Percentiles rank a stretch among this genome's conserved stretches.
These are phyloP conservation scores for Austroboletus novae-zelandiae DNA, from an alignment of 1,284 basidiomycete species.

Conservation along the genomic window DNA sequence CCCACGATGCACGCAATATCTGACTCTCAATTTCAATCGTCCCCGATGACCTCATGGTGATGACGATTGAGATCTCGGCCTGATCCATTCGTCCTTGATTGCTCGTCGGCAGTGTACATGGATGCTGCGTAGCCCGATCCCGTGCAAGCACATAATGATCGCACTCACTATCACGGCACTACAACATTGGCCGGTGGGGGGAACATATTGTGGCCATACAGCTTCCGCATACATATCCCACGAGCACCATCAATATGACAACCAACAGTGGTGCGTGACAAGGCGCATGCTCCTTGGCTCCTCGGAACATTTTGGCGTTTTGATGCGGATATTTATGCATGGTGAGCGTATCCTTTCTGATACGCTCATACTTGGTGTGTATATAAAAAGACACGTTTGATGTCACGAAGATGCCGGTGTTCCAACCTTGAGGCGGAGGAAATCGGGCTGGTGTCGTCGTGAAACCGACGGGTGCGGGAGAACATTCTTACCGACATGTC, in stretches of 20 bases:
- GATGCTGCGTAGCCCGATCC: neutral
- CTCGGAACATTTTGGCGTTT: conserved; percentile 13
- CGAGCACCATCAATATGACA: neutral
- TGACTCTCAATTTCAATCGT: conserved; percentile 6
- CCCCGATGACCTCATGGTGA: neutral
- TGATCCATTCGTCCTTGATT: conserved; percentile 1
- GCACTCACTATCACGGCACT: neutral
- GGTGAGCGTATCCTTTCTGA: neutral
- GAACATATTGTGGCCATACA: neutral
- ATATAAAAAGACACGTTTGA: neutral
- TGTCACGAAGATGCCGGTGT: neutral
- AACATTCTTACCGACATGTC: no score
- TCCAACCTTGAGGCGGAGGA: conserved; percentile 4
- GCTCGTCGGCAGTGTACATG: neutral
- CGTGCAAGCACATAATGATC: neutral
- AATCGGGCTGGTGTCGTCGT: neutral
- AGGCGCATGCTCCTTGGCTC: neutral
- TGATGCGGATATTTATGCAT: conserved; percentile 1
- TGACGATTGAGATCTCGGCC: neutral
- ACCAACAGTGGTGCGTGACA: neutral
- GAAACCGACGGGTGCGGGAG: neutral
- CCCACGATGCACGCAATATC: conserved; percentile 1
- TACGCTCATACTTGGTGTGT: neutral
- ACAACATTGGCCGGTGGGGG: neutral
- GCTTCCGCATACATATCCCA: no score